phyloP scores from a whole-genome alignment of 257 asterid species.

The Fraxinus cuspidata region DNA sequence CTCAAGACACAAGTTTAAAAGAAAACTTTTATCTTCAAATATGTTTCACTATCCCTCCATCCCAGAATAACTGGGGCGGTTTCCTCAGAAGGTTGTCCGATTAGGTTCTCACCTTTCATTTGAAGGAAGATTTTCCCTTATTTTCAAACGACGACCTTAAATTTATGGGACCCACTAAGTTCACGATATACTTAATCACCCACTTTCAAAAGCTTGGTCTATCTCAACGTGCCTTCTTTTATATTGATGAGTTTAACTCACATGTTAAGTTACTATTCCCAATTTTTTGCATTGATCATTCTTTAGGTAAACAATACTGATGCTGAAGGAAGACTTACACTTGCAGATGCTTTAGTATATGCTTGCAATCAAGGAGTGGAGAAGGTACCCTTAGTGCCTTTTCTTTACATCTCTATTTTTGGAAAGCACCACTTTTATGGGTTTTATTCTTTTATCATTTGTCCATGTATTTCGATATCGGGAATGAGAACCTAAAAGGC shows the following conservation, averaged over 20 bases:
- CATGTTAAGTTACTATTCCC: neutral
- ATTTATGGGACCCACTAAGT: neutral
- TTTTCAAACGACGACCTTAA: neutral
- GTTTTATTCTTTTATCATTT: neutral
- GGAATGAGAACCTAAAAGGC: neutral
- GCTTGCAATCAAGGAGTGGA: slow-evolving; percentile 97
- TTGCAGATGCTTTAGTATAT: slow-evolving; percentile 94
- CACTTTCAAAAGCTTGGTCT: neutral
- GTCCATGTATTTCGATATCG: neutral
- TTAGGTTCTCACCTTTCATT: neutral
- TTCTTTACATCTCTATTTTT: slow-evolving; percentile 11
- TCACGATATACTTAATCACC: neutral
- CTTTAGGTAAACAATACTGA: slow-evolving; percentile 92
- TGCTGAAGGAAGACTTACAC: slow-evolving; percentile 98
- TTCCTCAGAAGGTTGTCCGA: neutral
- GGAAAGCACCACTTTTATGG: neutral
- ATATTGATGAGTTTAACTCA: neutral
- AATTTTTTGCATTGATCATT: neutral
- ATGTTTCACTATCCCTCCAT: neutral
- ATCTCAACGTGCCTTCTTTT: neutral
- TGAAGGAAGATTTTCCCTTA: neutral
- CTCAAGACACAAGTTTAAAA: neutral
- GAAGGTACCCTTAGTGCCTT: slow-evolving; percentile 58
- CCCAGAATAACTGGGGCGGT: neutral
- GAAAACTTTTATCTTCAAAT: neutral